Percentiles rank a stretch among this genome's conserved stretches.
Evolutionary conservation across 2,329 filamentous ascomycete genomes (phyloP).

Genomic region (Nannizziopsis arthrosporioides): DNA sequence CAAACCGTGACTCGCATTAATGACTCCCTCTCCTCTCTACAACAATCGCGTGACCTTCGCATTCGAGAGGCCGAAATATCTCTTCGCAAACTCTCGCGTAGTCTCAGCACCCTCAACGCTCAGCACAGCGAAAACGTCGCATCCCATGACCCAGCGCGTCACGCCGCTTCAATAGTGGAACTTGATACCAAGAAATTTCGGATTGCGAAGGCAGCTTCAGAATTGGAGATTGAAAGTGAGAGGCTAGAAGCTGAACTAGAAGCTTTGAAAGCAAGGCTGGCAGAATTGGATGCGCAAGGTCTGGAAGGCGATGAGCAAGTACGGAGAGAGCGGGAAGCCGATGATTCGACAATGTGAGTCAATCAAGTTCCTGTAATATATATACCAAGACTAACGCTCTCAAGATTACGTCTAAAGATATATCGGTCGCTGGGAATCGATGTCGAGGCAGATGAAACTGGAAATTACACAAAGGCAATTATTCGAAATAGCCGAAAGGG

Average conservation of each 20-base stretch:
- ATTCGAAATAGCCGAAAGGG: conserved; percentile 76
- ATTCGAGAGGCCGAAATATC: conserved; percentile 57
- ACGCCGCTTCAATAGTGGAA: conserved; percentile 71
- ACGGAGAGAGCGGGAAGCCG: conserved; percentile 41
- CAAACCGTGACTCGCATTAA: conserved; percentile 69
- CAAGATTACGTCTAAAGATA: conserved; percentile 68
- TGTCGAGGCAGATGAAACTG: conserved; percentile 65
- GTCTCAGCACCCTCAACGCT: conserved; percentile 59
- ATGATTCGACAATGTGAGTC: conserved; percentile 39
- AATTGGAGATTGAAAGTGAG: conserved; percentile 91
- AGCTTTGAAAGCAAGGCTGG: conserved; percentile 60
- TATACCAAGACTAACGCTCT: conserved; percentile 2
- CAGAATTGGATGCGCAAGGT: conserved; percentile 76
- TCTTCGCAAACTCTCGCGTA: conserved; percentile 61
- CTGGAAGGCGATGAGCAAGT: conserved; percentile 56
- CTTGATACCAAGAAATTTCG: conserved; percentile 92
- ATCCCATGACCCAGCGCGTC: conserved; percentile 63
- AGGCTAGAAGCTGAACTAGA: conserved; percentile 68
- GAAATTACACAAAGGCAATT: conserved; percentile 74
- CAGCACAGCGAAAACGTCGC: conserved; percentile 67
- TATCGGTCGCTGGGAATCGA: conserved; percentile 88
- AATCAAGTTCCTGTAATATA: not conserved
- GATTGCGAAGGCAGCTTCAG: conserved; percentile 78
- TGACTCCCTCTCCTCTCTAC: conserved; percentile 71
- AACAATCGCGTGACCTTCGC: conserved; percentile 68